Base-by-base conservation (phyloP, 495 filamentous ascomycete genomes). In the Neurospora sp. region DNA sequence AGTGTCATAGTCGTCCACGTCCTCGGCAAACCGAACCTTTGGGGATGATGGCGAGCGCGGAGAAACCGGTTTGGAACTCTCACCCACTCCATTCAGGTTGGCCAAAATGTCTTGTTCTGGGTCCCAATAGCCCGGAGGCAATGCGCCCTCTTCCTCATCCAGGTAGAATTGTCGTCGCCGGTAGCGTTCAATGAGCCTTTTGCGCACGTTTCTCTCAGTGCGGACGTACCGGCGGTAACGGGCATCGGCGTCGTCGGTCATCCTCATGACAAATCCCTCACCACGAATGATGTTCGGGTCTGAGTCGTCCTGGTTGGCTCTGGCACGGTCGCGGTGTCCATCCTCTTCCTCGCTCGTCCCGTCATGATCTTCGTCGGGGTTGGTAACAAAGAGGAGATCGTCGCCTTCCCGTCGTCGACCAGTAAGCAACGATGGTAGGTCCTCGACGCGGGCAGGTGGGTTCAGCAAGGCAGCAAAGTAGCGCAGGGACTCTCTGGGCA, bases 1-100 rank as follows among this genome's bases (percentile, higher is more conserved):
- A 22, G 88, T 88, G 68, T 94, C 92, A 74, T 89, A 89, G 74
- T 94, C 92, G 71, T 88, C 86, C 31, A 84, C 81, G 72, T 94
- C 91, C 78, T 95, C 93, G 71, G 90, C 89, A 78, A 96, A 95
- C 44, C 92, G 87, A 37, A 94, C 93, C 77, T 93, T 94, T 22
- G 92, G 94, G 3, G 92, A 95, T 4, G 93, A 94, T 59, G 92
- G 86, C 16, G 93, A 94, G n/a, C 90, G 88, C 11, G 88, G 83
- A n/a, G 88, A 86, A 5, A 86, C 75, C 4, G 80, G 77, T 40
- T 83, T 84, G 46, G 83, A 81, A 41, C 84, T 82, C 65, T 83
- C 81, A n/a, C 76, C 72, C 7, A 78, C 72, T 61, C 78, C 80
- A 39, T 77, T 78, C 69, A 86, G 74, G 40, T 82, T 84, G 22